A percentile compares a stretch with the other conserved stretches of the same genome.
Conservation (phyloP, 208 protist species). For the Ichthyophonus hoferi region DNA sequence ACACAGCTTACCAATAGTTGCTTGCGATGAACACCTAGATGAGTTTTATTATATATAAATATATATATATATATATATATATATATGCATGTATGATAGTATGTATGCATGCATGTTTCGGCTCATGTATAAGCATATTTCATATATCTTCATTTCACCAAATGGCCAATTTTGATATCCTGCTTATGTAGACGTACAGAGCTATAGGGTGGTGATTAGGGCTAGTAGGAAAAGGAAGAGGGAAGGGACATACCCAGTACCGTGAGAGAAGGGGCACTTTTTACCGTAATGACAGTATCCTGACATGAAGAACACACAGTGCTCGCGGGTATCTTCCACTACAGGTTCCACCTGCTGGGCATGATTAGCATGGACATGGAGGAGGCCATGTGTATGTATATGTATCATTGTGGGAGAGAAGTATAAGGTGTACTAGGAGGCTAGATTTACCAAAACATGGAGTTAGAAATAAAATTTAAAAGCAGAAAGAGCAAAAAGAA, state of each 20-base stretch:
- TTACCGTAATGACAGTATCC: slow-evolving; percentile 31
- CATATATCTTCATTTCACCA: too few relatives aligned
- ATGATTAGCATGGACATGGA: not conserved
- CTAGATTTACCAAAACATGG: not conserved
- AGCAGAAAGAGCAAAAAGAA: not conserved
- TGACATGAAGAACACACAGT: slow-evolving; percentile 42
- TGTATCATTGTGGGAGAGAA: not conserved
- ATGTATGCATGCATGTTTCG: not conserved
- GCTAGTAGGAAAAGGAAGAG: too few relatives aligned
- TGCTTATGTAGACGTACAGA: too few relatives aligned
- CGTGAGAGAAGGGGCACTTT: slow-evolving; percentile 38
- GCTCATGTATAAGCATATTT: not conserved
- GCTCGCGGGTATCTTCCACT: slow-evolving; percentile 19
- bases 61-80: not conserved
- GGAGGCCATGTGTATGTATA: not conserved
- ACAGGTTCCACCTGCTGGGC: not conserved
- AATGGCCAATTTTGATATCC: too few relatives aligned
- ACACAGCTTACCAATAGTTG: too few relatives aligned
- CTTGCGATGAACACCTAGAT: too few relatives aligned
- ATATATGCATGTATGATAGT: not conserved
- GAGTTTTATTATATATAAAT: not conserved
- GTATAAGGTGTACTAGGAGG: not conserved
- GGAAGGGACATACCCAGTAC: slow-evolving; percentile 17
- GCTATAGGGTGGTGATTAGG: too few relatives aligned
- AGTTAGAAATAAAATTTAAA: not conserved